Evolutionary conservation across 257 asterid genomes (phyloP), one percentile per base, ranked within the genome.

Genomic region (Catharanthus roseus): DNA sequence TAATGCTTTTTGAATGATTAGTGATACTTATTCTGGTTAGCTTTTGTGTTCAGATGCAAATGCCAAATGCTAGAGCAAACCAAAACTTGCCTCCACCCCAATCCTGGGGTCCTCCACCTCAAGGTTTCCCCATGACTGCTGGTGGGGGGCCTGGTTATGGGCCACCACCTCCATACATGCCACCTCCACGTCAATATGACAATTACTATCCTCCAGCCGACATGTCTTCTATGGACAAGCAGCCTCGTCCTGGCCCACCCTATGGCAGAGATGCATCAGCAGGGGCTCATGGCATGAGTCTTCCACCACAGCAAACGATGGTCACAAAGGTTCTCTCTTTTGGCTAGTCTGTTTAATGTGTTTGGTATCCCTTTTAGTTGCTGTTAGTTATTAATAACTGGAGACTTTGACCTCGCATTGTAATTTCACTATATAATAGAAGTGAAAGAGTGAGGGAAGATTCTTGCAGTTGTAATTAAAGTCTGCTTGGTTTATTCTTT

Each of bases 101-200:
- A 73, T 76, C 90, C 23, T 85, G 96, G 97, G 93, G 88, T 28
- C 85, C 82, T 70, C 84, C 89, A 63, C 88, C 88, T 21, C 81
- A 85, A 58, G 81, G 78, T 56, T 85, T 86, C 78, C 77, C 88
- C 16, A 61, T 82, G 89, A 78, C 77, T 78, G 71, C 82, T 54
- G 88, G 85, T 61, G 89, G 82, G 67, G 89, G 89, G 41, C 85
- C 78, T 68, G 89, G 88, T 47, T 89, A 74, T 76, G 85, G 80
- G 50, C 71, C 85, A 19, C 78, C 82, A 50, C 83, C 71, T 67
- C 80, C 84, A 50, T 79, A 81, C 73, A 84, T 86, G 92, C 75
- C 80, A 13, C 92, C 88, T 54, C 85, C 87, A 67, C 93, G 75
- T 29, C 96, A 85, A 71, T 89, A 73, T 74, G 98, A 89, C 86